Evolutionary conservation across 192 early-diverging fungal genomes (phyloP).

Genomic region (Backusella morwellensis): DNA sequence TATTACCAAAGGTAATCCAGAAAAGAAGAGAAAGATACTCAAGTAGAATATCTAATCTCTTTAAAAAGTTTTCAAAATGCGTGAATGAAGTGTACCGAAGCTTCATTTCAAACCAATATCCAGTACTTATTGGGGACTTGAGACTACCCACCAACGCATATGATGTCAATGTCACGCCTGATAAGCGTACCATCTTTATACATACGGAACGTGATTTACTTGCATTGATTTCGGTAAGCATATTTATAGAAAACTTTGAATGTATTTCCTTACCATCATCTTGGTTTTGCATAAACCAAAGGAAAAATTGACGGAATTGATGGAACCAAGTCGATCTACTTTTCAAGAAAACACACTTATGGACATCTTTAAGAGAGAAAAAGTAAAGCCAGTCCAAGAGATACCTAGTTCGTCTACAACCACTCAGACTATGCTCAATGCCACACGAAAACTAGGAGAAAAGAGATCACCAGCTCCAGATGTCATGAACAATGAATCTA

Average conservation of each 20-base stretch:
- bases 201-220: conserved; percentile 66
- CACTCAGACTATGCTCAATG: not conserved
- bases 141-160: conserved; percentile 56
- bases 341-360: conserved; percentile 12
- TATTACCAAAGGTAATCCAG: conserved; percentile 68
- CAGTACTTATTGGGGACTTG: conserved; percentile 73
- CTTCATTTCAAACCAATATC: conserved; percentile 72
- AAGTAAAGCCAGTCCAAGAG: not conserved
- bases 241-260: not conserved
- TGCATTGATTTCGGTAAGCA: conserved; percentile 47
- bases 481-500: not conserved
- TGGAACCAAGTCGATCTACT: conserved; percentile 60
- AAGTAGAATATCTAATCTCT: not conserved
- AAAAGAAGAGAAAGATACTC: not conserved
- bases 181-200: conserved; percentile 89
- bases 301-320: conserved; percentile 44
- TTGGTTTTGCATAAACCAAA: conserved; percentile 7
- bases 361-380: not conserved
- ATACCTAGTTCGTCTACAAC: not conserved
- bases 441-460: not conserved
- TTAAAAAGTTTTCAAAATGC: conserved; percentile 55
- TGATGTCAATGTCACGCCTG: conserved; percentile 94
- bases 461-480: not conserved
- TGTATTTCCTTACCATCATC: not conserved
- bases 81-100: conserved; percentile 83